A percentile compares a stretch with the other conserved stretches of the same genome.
Evolutionary conservation across 345 rosid species (phyloP).

Genomic region (Eucalyptus camaldulensis): DNA sequence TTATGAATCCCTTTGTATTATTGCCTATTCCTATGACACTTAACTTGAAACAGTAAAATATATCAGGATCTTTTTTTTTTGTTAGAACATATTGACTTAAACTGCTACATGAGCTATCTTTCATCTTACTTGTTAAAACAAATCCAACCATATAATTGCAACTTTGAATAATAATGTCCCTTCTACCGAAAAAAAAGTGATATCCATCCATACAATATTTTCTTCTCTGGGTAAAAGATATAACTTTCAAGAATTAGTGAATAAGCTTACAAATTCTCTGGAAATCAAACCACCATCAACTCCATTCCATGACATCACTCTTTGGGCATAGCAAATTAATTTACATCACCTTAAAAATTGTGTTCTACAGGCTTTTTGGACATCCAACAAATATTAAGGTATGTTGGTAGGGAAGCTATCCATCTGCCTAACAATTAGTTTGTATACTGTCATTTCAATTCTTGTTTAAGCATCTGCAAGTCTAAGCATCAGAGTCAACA

Average conservation of each 20-base stretch:
- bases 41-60: not conserved
- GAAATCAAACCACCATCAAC: not conserved
- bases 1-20: not conserved
- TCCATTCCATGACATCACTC: not conserved
- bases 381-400: not conserved
- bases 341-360: not conserved
- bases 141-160: not conserved
- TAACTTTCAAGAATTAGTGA: not conserved
- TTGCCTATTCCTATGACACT: not conserved
- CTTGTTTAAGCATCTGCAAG: not conserved
- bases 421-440: not conserved
- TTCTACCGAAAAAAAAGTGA: not conserved
- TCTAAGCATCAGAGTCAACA: not conserved
- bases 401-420: not conserved
- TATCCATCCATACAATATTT: not conserved
- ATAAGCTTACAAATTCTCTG: not conserved
- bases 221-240: not conserved
- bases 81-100: not conserved
- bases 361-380: not conserved
- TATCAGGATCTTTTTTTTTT: not conserved
- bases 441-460: not conserved
- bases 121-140: not conserved
- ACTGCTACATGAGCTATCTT: not conserved
- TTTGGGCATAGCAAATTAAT: not conserved
- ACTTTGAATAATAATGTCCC: not conserved